These are phyloP conservation scores for Naematelia aurantialba DNA, from an alignment of 768 basidiomycete species.

Conservation along the genomic window DNA sequence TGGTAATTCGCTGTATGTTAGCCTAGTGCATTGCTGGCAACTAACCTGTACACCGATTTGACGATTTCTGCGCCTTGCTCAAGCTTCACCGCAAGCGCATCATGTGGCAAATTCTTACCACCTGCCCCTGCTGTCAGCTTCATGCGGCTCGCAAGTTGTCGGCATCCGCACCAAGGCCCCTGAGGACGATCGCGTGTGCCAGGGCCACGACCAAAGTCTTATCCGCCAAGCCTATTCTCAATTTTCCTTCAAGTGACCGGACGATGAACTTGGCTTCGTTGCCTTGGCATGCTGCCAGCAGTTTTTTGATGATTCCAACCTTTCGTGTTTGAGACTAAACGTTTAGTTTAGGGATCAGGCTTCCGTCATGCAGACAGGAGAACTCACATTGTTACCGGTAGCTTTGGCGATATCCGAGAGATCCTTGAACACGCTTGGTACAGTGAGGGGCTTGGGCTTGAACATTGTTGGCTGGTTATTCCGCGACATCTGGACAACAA, in stretches of 20 bases:
- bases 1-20: slow-evolving; percentile 70
- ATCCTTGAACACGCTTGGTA: slow-evolving; percentile 83
- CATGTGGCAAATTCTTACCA: slow-evolving; percentile 68
- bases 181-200: slow-evolving; percentile 81
- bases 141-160: slow-evolving; percentile 40
- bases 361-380: background rate
- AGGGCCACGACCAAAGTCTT: slow-evolving; percentile 92
- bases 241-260: slow-evolving; percentile 90
- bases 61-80: slow-evolving; percentile 73
- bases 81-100: slow-evolving; percentile 66
- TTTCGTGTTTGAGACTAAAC: slow-evolving; percentile 87
- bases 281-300: slow-evolving; percentile 88
- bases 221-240: slow-evolving; percentile 95
- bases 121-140: slow-evolving; percentile 57
- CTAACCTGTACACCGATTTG: slow-evolving; percentile 88
- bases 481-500: slow-evolving; percentile 69
- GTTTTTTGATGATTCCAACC: slow-evolving; percentile 87
- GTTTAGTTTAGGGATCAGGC: background rate
- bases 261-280: slow-evolving; percentile 93
- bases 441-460: slow-evolving; percentile 84
- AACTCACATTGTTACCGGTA: slow-evolving; percentile 70
- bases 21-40: background rate
- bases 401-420: slow-evolving; percentile 85
- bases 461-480: slow-evolving; percentile 85
- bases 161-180: slow-evolving; percentile 58